phyloP scores from a whole-genome alignment of 306 rosid genomes.

The Ziziphus jujuba region DNA sequence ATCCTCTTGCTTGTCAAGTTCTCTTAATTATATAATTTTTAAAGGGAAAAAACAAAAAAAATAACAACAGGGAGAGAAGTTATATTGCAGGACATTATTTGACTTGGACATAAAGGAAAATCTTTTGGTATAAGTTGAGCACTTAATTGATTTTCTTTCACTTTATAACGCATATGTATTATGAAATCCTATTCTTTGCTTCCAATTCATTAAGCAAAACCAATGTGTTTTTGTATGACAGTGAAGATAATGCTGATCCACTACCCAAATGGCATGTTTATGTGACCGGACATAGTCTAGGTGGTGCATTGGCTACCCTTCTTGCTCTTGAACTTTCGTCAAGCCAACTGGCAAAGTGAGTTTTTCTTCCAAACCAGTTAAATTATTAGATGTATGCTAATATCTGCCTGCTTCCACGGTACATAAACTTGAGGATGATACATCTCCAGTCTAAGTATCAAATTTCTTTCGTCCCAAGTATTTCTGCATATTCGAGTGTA shows the following conservation, averaged over 20 bases:
- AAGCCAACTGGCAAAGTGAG: constrained; percentile 83
- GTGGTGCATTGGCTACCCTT: constrained; percentile 96
- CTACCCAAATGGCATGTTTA: constrained; percentile 76
- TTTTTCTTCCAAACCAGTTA: constrained; percentile 20
- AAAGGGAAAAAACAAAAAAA: no score
- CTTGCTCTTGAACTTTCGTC: constrained; percentile 93
- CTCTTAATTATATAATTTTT: no score
- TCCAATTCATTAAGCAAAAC: constrained; percentile 7
- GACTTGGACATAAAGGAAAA: not conserved
- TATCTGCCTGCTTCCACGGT: no score
- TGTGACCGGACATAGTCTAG: constrained; percentile 96
- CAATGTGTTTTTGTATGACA: constrained; percentile 34
- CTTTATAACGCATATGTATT: not conserved
- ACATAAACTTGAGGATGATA: no score
- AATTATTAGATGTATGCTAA: constrained; percentile 3
- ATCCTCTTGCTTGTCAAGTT: no score
- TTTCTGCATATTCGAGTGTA: no score
- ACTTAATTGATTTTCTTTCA: not conserved
- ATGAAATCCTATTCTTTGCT: constrained; percentile 2
- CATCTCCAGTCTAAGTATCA: no score
- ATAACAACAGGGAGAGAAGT: no score
- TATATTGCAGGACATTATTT: not conserved
- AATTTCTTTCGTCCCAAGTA: no score
- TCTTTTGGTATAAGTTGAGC: not conserved
- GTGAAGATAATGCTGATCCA: constrained; percentile 65